These are phyloP conservation scores for Fusarium bulbicola DNA, from an alignment of 2,329 filamentous ascomycete genomes.

Conservation along the genomic window DNA sequence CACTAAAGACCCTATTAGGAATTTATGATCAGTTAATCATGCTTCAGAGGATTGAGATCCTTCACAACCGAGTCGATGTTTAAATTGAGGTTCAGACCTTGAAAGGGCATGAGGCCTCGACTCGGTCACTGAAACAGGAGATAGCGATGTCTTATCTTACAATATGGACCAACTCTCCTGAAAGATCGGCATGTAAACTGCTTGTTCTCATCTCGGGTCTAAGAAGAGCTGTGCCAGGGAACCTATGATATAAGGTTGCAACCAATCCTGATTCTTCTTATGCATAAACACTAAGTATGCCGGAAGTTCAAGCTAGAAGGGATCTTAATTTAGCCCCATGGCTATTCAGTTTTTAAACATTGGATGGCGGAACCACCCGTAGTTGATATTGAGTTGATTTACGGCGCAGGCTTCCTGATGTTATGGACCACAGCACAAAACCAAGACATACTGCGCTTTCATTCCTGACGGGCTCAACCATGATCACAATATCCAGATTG, in stretches of 20 bases:
- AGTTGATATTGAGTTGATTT: too few relatives aligned
- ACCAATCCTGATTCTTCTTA: not conserved
- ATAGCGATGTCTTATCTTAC: rapidly evolving
- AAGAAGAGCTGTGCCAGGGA: not conserved
- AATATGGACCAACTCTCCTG: rapidly evolving
- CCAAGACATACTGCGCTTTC: not conserved
- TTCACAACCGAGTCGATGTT: too few relatives aligned
- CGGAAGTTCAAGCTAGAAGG: not conserved
- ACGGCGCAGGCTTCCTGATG: too few relatives aligned
- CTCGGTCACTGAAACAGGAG: not conserved
- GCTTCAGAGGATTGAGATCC: not conserved
- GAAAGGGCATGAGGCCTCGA: too few relatives aligned
- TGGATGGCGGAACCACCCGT: too few relatives aligned
- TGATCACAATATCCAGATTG: too few relatives aligned
- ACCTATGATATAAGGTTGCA: not conserved
- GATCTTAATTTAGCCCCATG: not conserved
- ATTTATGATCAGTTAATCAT: not conserved
- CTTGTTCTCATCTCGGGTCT: not conserved
- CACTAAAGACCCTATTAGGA: too few relatives aligned
- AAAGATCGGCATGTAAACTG: not conserved
- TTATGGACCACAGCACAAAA: not conserved
- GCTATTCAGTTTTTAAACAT: rapidly evolving
- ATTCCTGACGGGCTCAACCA: rapidly evolving
- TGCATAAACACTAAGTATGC: not conserved
- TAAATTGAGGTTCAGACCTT: not conserved